Conservation (phyloP, 2,329 filamentous ascomycete species). For the Sporothrix variecibatus region DNA sequence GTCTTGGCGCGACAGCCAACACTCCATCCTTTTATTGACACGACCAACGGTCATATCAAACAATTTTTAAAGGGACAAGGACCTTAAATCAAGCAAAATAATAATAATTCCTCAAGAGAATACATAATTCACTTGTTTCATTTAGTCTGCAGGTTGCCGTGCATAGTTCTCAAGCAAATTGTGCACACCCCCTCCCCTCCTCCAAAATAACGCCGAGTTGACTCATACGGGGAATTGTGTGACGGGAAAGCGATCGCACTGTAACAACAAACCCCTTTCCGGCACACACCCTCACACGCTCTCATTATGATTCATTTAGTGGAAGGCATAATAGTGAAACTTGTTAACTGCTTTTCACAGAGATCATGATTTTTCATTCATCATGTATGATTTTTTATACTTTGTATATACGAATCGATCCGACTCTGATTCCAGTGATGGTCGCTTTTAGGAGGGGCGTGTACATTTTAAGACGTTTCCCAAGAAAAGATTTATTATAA, state of each 20-base stretch:
- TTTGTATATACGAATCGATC: background rate
- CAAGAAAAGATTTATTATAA: background rate
- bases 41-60: background rate
- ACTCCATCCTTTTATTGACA: background rate
- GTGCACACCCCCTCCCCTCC: background rate
- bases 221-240: conserved; percentile 3
- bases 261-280: background rate
- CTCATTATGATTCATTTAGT: background rate
- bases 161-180: background rate
- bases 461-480: background rate
- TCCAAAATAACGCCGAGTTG: conserved; percentile 14
- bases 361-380: background rate
- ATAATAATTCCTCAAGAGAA: background rate
- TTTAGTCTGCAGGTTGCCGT: background rate
- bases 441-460: background rate
- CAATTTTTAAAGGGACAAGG: background rate
- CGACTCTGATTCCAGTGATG: background rate
- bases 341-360: background rate
- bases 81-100: background rate
- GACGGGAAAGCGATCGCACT: background rate
- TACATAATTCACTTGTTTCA: background rate
- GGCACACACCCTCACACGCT: background rate
- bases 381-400: background rate
- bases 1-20: background rate
- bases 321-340: too few species aligned